A percentile compares a stretch with the other conserved stretches of the same genome.
These are phyloP conservation scores for Chrysanthemum seticuspe DNA, from an alignment of 129 eudicot species.

Conservation along the genomic window DNA sequence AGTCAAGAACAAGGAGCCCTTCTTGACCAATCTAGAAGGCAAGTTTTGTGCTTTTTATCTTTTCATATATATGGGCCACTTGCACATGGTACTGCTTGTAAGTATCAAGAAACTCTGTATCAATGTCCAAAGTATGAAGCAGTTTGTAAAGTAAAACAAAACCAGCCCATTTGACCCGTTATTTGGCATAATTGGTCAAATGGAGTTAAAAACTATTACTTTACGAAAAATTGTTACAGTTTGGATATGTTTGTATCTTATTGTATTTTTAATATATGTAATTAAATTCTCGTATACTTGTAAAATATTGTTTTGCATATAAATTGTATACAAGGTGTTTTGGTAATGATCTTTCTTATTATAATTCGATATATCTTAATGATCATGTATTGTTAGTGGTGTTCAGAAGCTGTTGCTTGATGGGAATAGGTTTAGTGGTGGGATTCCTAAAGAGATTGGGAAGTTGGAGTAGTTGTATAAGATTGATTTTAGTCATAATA, in stretches of 20 bases:
- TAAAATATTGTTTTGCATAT: background rate
- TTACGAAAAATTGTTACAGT: no score
- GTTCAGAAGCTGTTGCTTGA: background rate
- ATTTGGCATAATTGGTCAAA: background rate
- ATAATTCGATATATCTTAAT: background rate
- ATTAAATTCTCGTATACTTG: background rate
- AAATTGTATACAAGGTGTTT: background rate
- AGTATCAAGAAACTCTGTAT: background rate
- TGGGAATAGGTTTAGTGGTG: background rate
- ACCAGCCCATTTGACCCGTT: background rate
- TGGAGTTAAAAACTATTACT: no score
- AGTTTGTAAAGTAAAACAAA: conserved; percentile 5
- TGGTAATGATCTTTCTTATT: background rate
- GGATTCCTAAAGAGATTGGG: background rate
- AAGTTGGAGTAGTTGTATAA: background rate
- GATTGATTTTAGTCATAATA: background rate
- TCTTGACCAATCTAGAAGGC: conserved; percentile 77
- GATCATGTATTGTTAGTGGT: background rate
- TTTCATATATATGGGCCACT: conserved; percentile 9
- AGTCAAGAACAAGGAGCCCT: conserved; percentile 68
- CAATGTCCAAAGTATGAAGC: background rate
- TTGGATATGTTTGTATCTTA: background rate
- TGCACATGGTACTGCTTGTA: background rate
- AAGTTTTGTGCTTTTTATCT: conserved; percentile 18
- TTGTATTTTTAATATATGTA: background rate